Evolutionary conservation across 306 rosid species (phyloP).

Genomic region (Trifolium dubium): DNA sequence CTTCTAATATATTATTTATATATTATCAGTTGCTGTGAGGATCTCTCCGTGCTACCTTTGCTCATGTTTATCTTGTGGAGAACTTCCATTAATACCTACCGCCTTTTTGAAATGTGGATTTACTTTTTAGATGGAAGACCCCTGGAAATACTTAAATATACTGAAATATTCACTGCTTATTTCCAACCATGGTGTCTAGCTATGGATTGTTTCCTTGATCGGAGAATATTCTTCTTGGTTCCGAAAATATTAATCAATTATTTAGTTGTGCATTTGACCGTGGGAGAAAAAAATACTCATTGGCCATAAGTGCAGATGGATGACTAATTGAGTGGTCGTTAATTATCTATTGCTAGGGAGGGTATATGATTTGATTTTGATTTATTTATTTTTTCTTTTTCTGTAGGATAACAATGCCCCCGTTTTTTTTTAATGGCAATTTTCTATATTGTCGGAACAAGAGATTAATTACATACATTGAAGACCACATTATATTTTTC

Average conservation of each 20-base stretch:
- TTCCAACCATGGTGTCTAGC: constrained; percentile 18
- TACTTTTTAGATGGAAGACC: constrained; percentile 29
- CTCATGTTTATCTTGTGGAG: constrained; percentile 30
- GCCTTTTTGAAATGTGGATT: constrained; percentile 14
- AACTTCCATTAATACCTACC: constrained; percentile 37
- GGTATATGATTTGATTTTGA: background rate
- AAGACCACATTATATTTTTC: no score
- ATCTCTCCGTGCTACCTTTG: constrained; percentile 1
- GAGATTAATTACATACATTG: no score
- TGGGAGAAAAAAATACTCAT: background rate
- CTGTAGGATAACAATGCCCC: background rate
- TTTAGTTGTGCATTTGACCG: background rate
- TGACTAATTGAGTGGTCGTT: background rate
- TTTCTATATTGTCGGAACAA: background rate
- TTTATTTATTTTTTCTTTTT: background rate
- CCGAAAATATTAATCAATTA: constrained; percentile 7
- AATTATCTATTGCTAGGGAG: background rate
- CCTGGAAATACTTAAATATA: constrained; percentile 20
- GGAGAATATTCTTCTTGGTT: constrained; percentile 25
- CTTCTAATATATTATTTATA: constrained; percentile 39
- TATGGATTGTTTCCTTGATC: constrained; percentile 10
- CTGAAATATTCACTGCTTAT: constrained; percentile 25
- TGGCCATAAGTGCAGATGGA: background rate
- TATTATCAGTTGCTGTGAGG: constrained; percentile 37
- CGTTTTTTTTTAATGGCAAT: background rate